Conservation (phyloP, 2,329 filamentous ascomycete species). For the Verticillium nubilum region DNA sequence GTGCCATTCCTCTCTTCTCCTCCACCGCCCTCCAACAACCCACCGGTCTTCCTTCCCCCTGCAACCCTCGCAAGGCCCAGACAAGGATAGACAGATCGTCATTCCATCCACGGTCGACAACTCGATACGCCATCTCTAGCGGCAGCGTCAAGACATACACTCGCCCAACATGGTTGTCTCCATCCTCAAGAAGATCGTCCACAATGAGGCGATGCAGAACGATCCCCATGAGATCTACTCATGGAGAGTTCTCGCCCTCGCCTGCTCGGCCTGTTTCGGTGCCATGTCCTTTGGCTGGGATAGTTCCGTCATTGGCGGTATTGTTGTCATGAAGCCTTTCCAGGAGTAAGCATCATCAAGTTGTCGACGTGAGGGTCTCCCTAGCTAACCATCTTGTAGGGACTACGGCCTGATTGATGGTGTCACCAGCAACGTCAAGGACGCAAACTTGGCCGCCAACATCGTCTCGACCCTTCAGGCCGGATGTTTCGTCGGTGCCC, state of each 20-base stretch:
- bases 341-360: slow-evolving; percentile 34
- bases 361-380: slow-evolving; percentile 39
- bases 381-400: slow-evolving; percentile 43
- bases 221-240: slow-evolving; percentile 66
- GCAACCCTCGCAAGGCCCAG: not conserved
- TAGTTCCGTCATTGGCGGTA: slow-evolving; percentile 63
- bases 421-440: slow-evolving; percentile 6
- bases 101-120: not conserved
- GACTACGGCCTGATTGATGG: slow-evolving; percentile 14
- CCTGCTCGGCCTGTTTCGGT: slow-evolving; percentile 48
- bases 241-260: slow-evolving; percentile 60
- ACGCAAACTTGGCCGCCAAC: slow-evolving; percentile 16
- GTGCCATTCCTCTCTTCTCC: not conserved
- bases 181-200: slow-evolving; percentile 36
- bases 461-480: slow-evolving; percentile 20
- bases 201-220: slow-evolving; percentile 55
- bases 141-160: slow-evolving; percentile 1
- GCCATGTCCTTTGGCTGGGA: slow-evolving; percentile 55
- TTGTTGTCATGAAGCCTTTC: slow-evolving; percentile 55
- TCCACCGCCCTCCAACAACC: not conserved
- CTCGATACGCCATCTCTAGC: not conserved
- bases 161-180: slow-evolving; percentile 8
- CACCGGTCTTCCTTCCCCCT: not conserved
- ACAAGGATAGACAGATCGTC: not conserved
- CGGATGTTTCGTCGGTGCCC: slow-evolving; percentile 21